Evolutionary conservation across 2,329 filamentous ascomycete species (phyloP), one percentile per base, ranked within the genome.

Genomic region (Exophiala spinifera): DNA sequence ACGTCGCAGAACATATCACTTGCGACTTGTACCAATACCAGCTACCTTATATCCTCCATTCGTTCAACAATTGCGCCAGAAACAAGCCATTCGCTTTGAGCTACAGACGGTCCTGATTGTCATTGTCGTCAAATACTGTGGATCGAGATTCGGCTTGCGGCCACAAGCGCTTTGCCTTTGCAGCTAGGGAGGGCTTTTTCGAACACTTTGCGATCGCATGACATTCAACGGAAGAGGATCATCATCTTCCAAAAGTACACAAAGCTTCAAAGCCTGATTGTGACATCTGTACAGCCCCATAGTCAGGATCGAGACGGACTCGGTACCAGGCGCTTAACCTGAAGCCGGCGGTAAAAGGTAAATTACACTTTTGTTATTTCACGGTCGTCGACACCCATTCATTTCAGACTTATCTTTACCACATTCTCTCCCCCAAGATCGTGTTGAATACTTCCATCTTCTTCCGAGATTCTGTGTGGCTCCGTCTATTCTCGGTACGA

Each of bases 301-400:
- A 49, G 33, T 48, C 45, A 31, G 14, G 31, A 25, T 28, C 21
- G 51, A 46, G 44, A 37, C 43, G 47, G 39, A 34, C 15, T 43
- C 31, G 33, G 37, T 55, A 36, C 45, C 54, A 53, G 37, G 54
- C 54, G 54, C 57, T 37, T 50, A 21, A 39, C 14, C 43, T 46
- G 43, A 39, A 25, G 51, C 25, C 49, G 51, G 54, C 54, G 54
- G 54, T 51, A 57, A 60, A 44, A 60, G 57, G 57, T 60, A 60
- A 60, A 60, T 60, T 60, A 49, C 57, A 60, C 44, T 55, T n/a
- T 51, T 49, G 31, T 39, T 49, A 40, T 20, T 48, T 39, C 37
- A 21, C 31, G 45, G 53, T 56, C 40, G 49, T 51, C 56, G 25
- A 51, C 45, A 28, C 25, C 47, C 48, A 23, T 50, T 37, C 46